A percentile compares a stretch with the other conserved stretches of the same genome.
These are phyloP conservation scores for Entophlyctis luteolus DNA, from an alignment of 192 early-diverging fungal species.

Conservation along the genomic window DNA sequence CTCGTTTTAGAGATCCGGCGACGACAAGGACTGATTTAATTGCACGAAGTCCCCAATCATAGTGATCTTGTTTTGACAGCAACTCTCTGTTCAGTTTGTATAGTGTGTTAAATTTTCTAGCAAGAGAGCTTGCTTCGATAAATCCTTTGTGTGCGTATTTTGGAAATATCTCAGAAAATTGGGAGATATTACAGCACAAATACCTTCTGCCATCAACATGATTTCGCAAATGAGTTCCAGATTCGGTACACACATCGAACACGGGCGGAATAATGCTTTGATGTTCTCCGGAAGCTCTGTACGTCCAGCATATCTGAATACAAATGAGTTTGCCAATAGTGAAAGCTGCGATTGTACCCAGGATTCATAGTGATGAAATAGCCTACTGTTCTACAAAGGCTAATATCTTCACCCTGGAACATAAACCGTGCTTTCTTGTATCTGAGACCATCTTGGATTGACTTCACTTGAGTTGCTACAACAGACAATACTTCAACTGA, in stretches of 20 bases:
- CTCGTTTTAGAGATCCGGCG: slow-evolving; percentile 58
- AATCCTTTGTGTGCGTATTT: slow-evolving; percentile 44
- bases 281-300: slow-evolving; percentile 68
- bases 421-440: slow-evolving; percentile 65
- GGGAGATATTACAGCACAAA: background rate
- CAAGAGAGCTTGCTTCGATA: slow-evolving; percentile 59
- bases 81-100: slow-evolving; percentile 63
- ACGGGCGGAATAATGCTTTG: slow-evolving; percentile 64
- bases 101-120: slow-evolving; percentile 62
- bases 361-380: slow-evolving; percentile 67
- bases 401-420: slow-evolving; percentile 66
- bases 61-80: slow-evolving; percentile 66
- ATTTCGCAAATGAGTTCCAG: slow-evolving; percentile 68
- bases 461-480: slow-evolving; percentile 64
- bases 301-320: slow-evolving; percentile 51
- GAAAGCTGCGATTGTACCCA: slow-evolving; percentile 13
- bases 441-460: slow-evolving; percentile 60
- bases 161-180: too few relatives aligned
- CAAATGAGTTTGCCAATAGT: background rate
- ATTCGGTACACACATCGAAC: slow-evolving; percentile 64
- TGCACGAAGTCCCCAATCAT: slow-evolving; percentile 66
- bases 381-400: slow-evolving; percentile 53
- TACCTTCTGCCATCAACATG: slow-evolving; percentile 68
- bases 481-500: slow-evolving; percentile 65
- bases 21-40: slow-evolving; percentile 67